Base-by-base conservation (phyloP, 805 yeast genomes). In the Metschnikowia kofuensis region DNA sequence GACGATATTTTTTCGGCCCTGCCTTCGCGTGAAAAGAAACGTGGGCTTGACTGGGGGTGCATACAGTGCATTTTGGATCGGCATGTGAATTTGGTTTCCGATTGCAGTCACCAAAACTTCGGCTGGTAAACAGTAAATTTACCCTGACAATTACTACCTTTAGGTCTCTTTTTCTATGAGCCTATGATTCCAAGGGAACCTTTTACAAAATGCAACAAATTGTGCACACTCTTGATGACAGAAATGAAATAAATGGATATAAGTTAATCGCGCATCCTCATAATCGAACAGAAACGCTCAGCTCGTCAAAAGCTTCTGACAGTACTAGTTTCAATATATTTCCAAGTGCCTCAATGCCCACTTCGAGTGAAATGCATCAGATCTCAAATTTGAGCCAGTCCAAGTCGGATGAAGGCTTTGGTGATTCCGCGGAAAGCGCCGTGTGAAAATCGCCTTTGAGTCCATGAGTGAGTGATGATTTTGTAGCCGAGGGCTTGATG, bases 361-460 rank as follows among this genome's bases (percentile, higher is more conserved):
- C 32, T 4, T 6, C 32, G 6, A 30, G 32, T 5, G 13, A 30
- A 30, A 12, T 9, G 13, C 16, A 7, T 36, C 27, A 46, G 12
- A 64, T 51, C 47, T 65, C 69, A 45, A 66, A 66, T 55, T 65
- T 66, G 47, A 66, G 57, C 70, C 70, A 66, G 43, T 65, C 69
- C 31, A 66, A 56, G 38, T 65, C 68, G 41, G 58, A 55, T 26
- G 53, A 42, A 10, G 56, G 60, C 45, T 57, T 54, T 35, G 44
- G 16, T 34, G 40, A 38, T 2, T 40, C 49, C 2, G 27, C 29
- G 9, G 27, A 7, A 7, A 35, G 21, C 13, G 21, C 16, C 4
- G 29, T 28, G 10, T 30, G 45, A 28, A 32, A 28, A 1, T 40
- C 46, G 21, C 48, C 42, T 53, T 47, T 55, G 42, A 57, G 59